Evolutionary conservation across 1,139 yeast species (phyloP), one percentile per base, ranked within the genome.

Genomic region (Blastobotrys elegans): DNA sequence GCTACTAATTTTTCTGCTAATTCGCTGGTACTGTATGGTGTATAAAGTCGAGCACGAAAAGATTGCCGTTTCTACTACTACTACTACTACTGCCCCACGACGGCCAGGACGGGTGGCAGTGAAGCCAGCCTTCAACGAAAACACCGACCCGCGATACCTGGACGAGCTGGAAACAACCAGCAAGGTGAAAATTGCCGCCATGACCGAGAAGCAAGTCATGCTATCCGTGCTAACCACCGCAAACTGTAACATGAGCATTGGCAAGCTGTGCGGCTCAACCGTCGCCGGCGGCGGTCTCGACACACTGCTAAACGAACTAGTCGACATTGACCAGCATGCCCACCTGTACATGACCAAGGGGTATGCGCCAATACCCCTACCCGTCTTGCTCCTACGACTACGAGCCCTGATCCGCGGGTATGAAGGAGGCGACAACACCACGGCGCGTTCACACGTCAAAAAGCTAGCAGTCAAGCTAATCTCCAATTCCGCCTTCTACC

Each of bases 351-450:
- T 40, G 27, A 10, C 27, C 5, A 16, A 10, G 13, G 11, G 17
- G 16, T 4, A 5, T 5, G 5, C 33, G 13, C 13, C 35, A 11
- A 21, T 7, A 13, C 42, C 46, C 8, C 11, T 34, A 4, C 4
- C 37, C 22, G 20, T 43, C 14, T n/a, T 16, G 14, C 16, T 30
- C 17, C 32, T 43, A 24, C 29, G 46, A 37, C 16, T 43, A 17
- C 14, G 46, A 5, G 30, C 31, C 17, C 16, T 43, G 8, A 30
- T 43, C n/a, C 35, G 46, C 11, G 42, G 42, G 16, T 43, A 43
- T 27, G 38, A 32, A 11, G n/a, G n/a, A n/a, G 16, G 17, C 3
- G 20, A 34, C 10, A 10, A 26, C 4, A 20, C 6, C 3, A n/a
- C 5, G 2, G 22, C 27, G 11, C 10, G 29, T 3, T 3, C 2